Conservation (phyloP, 2,329 filamentous ascomycete genomes). For the Monilinia fructicola region DNA sequence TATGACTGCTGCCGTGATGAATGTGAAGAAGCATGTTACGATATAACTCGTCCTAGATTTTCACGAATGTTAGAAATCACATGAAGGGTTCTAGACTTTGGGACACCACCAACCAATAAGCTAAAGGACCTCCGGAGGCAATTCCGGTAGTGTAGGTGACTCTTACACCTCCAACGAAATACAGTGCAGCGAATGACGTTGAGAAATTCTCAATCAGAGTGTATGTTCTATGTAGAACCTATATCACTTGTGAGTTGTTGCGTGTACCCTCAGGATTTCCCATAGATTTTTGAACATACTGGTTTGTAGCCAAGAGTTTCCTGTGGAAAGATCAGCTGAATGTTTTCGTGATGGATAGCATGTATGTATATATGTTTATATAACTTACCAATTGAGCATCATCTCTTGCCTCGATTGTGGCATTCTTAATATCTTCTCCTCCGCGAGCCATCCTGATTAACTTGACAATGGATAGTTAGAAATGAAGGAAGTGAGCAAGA, state of each 20-base stretch:
- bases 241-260: slow-evolving; percentile 24
- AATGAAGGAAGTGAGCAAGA: neutral
- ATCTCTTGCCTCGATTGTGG: slow-evolving; percentile 18
- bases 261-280: neutral
- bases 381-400: slow-evolving; percentile 23
- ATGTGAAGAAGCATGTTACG: slow-evolving; percentile 26
- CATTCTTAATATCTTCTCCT: slow-evolving; percentile 19
- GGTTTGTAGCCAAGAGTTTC: slow-evolving; percentile 56
- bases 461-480: neutral
- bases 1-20: slow-evolving; percentile 27
- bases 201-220: slow-evolving; percentile 59
- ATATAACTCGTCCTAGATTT: slow-evolving; percentile 56
- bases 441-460: slow-evolving; percentile 7
- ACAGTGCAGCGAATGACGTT: slow-evolving; percentile 59
- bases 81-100: slow-evolving; percentile 16
- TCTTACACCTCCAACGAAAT: slow-evolving; percentile 60
- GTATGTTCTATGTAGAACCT: slow-evolving; percentile 52
- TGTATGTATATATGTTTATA: neutral
- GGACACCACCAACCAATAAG: slow-evolving; percentile 51
- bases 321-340: slow-evolving; percentile 35
- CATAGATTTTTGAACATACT: slow-evolving; percentile 41
- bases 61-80: neutral
- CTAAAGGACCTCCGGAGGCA: slow-evolving; percentile 58
- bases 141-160: slow-evolving; percentile 64
- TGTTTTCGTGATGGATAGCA: neutral